Evolutionary conservation across 176 grass and related monocot genomes (phyloP).

Genomic region (Aegilops speltoides): DNA sequence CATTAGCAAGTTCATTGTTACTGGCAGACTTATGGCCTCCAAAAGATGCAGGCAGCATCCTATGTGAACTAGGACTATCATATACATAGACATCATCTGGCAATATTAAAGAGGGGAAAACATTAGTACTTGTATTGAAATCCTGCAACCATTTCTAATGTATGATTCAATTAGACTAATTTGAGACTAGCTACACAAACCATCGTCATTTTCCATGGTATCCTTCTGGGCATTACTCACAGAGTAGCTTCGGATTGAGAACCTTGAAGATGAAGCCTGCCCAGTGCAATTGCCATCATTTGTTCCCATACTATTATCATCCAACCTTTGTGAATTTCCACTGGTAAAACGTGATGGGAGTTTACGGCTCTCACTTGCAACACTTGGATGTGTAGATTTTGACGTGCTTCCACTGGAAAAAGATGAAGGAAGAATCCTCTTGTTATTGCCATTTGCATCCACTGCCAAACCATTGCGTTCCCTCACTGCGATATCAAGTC

Average conservation of each 20-base stretch:
- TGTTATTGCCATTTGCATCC: slow-evolving; percentile 35
- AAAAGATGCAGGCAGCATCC: slow-evolving; percentile 62
- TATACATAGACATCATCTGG: slow-evolving; percentile 66
- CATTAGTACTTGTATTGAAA: neutral
- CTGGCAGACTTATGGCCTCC: slow-evolving; percentile 31
- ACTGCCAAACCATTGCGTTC: slow-evolving; percentile 11
- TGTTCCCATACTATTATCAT: slow-evolving; percentile 30
- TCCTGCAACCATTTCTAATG: neutral
- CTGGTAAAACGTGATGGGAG: slow-evolving; percentile 8
- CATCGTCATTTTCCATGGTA: slow-evolving; percentile 18
- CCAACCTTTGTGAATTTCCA: slow-evolving; percentile 23
- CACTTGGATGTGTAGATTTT: slow-evolving; percentile 22
- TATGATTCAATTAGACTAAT: slow-evolving; percentile 12
- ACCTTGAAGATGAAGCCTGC: slow-evolving; percentile 44
- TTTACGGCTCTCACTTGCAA: slow-evolving; percentile 35
- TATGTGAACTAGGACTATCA: slow-evolving; percentile 44
- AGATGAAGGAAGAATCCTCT: slow-evolving; percentile 39
- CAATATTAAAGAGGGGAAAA: slow-evolving; percentile 20
- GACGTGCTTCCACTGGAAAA: slow-evolving; percentile 32
- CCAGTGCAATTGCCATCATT: slow-evolving; percentile 27
- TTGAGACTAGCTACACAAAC: slow-evolving; percentile 25
- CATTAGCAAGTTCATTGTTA: slow-evolving; percentile 28
- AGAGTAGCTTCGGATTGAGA: slow-evolving; percentile 13
- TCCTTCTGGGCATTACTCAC: slow-evolving; percentile 4
- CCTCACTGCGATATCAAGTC: slow-evolving; percentile 20